Evolutionary conservation across 2,329 filamentous ascomycete species (phyloP).

Genomic region (Leptographium radiaticola): DNA sequence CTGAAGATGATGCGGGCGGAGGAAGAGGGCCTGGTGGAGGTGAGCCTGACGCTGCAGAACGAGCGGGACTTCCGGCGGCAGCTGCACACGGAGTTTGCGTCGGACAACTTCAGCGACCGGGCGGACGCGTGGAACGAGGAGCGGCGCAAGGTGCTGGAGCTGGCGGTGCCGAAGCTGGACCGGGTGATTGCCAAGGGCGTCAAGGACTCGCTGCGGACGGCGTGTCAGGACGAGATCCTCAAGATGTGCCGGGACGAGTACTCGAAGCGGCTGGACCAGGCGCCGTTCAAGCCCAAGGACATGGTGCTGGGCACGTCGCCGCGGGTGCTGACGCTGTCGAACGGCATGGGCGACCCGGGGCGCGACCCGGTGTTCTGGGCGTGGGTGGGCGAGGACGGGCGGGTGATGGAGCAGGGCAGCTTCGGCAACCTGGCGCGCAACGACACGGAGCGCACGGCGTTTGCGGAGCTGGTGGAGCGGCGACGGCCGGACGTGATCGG

Average conservation of each 20-base stretch:
- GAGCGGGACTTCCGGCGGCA: constrained; percentile 63
- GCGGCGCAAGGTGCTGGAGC: constrained; percentile 70
- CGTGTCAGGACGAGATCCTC: constrained; percentile 88
- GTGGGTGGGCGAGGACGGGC: constrained; percentile 85
- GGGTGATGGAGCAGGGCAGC: constrained; percentile 79
- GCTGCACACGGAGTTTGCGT: constrained; percentile 74
- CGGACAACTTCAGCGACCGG: constrained; percentile 88
- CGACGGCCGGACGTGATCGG: constrained; percentile 82
- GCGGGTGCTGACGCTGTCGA: constrained; percentile 75
- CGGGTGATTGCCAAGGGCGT: constrained; percentile 78
- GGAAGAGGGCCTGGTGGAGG: constrained; percentile 81
- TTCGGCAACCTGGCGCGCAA: constrained; percentile 65
- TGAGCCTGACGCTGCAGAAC: constrained; percentile 65
- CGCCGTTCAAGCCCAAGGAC: constrained; percentile 88
- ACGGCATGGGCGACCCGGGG: constrained; percentile 59
- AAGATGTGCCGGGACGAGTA: constrained; percentile 81
- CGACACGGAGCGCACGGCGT: constrained; percentile 52
- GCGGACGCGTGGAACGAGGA: constrained; percentile 92
- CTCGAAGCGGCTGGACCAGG: constrained; percentile 81
- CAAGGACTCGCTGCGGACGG: constrained; percentile 85
- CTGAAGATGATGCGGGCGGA: constrained; percentile 97
- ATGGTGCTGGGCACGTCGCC: constrained; percentile 81
- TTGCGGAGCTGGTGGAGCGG: constrained; percentile 67
- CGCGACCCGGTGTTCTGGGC: constrained; percentile 82
- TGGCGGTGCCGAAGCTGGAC: constrained; percentile 70